Conservation (phyloP, 177 flowering plant genomes). For the Vitis hybrid region DNA sequence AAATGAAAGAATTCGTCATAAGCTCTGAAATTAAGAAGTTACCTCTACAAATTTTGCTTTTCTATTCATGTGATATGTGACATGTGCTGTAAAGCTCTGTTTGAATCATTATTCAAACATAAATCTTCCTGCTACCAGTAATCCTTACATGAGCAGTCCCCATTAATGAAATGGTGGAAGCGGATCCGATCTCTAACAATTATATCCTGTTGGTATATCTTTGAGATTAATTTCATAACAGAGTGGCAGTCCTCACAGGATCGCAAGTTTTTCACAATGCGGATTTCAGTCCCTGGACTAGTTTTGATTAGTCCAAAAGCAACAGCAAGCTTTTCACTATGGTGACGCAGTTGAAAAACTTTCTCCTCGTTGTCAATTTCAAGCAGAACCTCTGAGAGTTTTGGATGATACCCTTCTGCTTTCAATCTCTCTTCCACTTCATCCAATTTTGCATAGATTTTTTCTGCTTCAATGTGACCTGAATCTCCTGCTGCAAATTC, state of each 20-base stretch:
- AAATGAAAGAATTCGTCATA: no score
- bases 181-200: conserved; percentile 47
- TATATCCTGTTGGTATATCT: conserved; percentile 36
- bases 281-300: conserved; percentile 25
- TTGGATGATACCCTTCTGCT: conserved; percentile 38
- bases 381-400: conserved; percentile 42
- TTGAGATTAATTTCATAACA: conserved; percentile 47
- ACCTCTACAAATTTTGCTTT: no score
- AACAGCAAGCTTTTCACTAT: conserved; percentile 65
- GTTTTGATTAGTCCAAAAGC: conserved; percentile 48
- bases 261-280: conserved; percentile 49
- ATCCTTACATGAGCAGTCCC: conserved; percentile 55
- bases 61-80: neutral
- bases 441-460: conserved; percentile 38
- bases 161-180: conserved; percentile 50
- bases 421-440: conserved; percentile 37
- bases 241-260: conserved; percentile 60
- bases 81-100: neutral
- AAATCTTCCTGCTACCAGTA: conserved; percentile 32
- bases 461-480: conserved; percentile 38
- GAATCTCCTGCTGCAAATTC: conserved; percentile 52
- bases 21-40: no score
- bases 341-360: conserved; percentile 37
- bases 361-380: conserved; percentile 44
- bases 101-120: neutral